Base-by-base conservation (phyloP, 305 asterid genomes). In the Fraxinus greggii region DNA sequence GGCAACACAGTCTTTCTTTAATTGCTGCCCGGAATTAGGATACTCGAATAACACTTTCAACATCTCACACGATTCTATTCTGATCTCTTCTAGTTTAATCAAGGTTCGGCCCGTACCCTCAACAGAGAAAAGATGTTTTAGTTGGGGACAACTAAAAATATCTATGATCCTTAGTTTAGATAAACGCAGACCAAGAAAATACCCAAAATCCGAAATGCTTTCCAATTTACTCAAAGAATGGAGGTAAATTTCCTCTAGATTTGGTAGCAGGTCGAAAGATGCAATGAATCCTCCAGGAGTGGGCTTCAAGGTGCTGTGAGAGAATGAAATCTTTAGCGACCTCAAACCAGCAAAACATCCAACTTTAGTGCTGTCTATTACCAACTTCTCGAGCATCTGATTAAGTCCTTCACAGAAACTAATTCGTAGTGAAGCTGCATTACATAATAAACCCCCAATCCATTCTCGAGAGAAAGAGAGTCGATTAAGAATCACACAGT, bases 291-390 rank as follows among this genome's bases (percentile, higher is more conserved):
- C 61, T 75, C 78, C 59, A 21, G 61, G 19, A 35, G 54, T 21
- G 7, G 78, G 32, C 78, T 40, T 32, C 32, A 75, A 38, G 8
- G 32, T 21, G 59, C 54, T 10, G 32, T 35, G 59, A 75, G 59
- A 75, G 59, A 7, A 35, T 1, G 63, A 31, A 75, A 75, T 75
- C 19, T 42, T 24, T 40, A 75, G 63, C 21, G 4, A 4, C 23
- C 35, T 75, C 79, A 75, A 40, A 40, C 33, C 48, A 13, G 79
- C 63, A 42, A 75, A 75, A 36, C 79, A n/a, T 8, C 79, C 79
- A 42, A 36, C 5, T 23, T 7, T 26, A 15, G 35, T 21, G 12
- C 33, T 12, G 79, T 75, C 48, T 40, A 67, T 67, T 67, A 32
- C 35, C 36, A 67, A 35, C 19, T 67, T 29, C 26, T 21, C 65